Base-by-base conservation (phyloP, 192 early-diverging fungal species). In the Backusella tuberculispora region DNA sequence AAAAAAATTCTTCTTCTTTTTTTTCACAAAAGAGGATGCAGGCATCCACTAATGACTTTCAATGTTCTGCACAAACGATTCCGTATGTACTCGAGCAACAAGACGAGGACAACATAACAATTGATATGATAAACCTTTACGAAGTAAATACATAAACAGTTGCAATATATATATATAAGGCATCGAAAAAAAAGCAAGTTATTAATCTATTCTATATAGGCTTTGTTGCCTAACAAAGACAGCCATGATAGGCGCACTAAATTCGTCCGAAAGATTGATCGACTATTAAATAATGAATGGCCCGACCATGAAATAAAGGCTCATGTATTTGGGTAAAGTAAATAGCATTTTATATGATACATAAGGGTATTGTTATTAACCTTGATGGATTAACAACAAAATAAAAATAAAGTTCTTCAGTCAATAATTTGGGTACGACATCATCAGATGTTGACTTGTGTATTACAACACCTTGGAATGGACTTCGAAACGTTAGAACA, bases 391-490 rank as follows among this genome's bases (percentile, higher is more conserved):
- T 60, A 60, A 60, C 53, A 48, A 34, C 13, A 41, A 38, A 38
- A 41, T 13, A 26, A 41, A 38, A 38, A 41, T 13, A 26, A 46
- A 94, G 92, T 38, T 97, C 96, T 6, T 93, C 95, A 0, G 89
- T 93, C 41, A 98, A 97, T 82, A 92, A 92, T 46, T 84, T 99
- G 29, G 96, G 93, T 24, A 95, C 95, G 0, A 86, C 83, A 44
- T 81, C 81, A 19, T 94, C 92, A 45, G 97, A 99, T 80, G 93
- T 99, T 10, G 97, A 99, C 81, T 85, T 99, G 24, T 97, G 95
- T 76, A 81, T 99, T 69, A 94, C 90, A n/a, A 97, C 96, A 1
- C 82, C 88, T 24, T 94, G 92, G 89, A 84, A 87, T 34, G 94
- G 94, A 75, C 80, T 94, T 19, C 84, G 88, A 67, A 87, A 93